These are phyloP conservation scores for Populus hybrid DNA, from an alignment of 441 rosid genomes.

Conservation along the genomic window DNA sequence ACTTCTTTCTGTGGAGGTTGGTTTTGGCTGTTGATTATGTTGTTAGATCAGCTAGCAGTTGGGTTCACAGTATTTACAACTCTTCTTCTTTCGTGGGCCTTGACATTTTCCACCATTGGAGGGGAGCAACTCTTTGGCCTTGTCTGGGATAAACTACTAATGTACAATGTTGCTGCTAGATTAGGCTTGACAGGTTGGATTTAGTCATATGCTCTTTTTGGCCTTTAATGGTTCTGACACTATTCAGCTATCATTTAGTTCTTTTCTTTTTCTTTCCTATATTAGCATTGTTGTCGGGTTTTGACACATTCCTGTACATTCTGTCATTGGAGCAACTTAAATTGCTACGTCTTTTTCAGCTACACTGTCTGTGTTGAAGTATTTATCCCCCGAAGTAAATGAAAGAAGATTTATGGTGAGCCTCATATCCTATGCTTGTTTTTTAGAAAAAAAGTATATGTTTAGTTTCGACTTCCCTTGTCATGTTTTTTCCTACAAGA, in stretches of 20 bases:
- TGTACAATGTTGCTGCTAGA: conserved; percentile 88
- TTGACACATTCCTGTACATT: conserved; percentile 4
- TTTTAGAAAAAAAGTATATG: neutral
- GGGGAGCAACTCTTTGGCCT: conserved; percentile 77
- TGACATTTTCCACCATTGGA: conserved; percentile 75
- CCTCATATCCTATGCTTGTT: neutral
- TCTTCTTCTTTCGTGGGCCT: conserved; percentile 71
- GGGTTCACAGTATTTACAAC: conserved; percentile 57
- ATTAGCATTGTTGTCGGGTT: neutral
- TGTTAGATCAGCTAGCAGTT: conserved; percentile 57
- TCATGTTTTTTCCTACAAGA: neutral
- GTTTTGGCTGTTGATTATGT: conserved; percentile 45
- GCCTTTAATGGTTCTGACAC: neutral
- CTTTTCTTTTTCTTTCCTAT: neutral
- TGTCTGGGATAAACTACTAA: conserved; percentile 77
- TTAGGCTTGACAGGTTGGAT: conserved; percentile 82
- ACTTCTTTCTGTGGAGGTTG: neutral
- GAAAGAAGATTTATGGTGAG: neutral
- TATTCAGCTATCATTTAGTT: no score
- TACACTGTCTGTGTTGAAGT: neutral
- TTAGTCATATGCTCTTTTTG: conserved; percentile 19
- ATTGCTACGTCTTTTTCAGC: neutral
- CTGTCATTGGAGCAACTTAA: neutral
- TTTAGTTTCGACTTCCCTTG: neutral
- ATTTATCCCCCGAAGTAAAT: neutral